Evolutionary conservation across 2,329 filamentous ascomycete genomes (phyloP).

Genomic region (Chalaropsis ovoidea): DNA sequence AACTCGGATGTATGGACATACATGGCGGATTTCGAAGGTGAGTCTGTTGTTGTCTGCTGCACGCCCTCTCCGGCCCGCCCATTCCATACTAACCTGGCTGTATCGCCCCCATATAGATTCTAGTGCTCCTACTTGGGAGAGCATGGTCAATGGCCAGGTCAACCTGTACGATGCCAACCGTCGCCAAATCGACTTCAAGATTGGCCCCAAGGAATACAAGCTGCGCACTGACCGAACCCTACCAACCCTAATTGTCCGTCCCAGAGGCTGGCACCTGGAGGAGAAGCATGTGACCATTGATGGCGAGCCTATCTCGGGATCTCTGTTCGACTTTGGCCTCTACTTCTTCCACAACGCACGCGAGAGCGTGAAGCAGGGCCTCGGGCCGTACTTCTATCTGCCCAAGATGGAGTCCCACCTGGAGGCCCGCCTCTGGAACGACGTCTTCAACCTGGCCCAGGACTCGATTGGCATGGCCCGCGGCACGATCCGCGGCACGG

Average conservation of each 20-base stretch:
- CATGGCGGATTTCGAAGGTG: conserved; percentile 98
- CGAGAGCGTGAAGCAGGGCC: conserved; percentile 72
- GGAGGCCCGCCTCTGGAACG: conserved; percentile 95
- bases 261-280: conserved; percentile 93
- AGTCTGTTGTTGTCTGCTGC: conserved; percentile 29
- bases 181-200: conserved; percentile 90
- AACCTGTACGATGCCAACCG: conserved; percentile 96
- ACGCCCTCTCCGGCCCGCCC: background rate
- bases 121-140: conserved; percentile 92
- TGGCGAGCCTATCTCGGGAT: conserved; percentile 84
- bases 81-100: conserved; percentile 1
- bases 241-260: conserved; percentile 86
- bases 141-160: conserved; percentile 97
- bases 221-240: conserved; percentile 76
- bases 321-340: conserved; percentile 92
- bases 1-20: conserved; percentile 97
- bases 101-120: conserved; percentile 53
- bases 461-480: conserved; percentile 83
- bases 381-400: conserved; percentile 94
- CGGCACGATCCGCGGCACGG: conserved; percentile 87
- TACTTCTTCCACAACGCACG: conserved; percentile 99
- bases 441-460: conserved; percentile 90
- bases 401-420: conserved; percentile 98
- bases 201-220: conserved; percentile 93
- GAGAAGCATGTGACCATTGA: conserved; percentile 98